Base-by-base conservation (phyloP, 805 yeast species). In the Hanseniaspora thailandica region DNA sequence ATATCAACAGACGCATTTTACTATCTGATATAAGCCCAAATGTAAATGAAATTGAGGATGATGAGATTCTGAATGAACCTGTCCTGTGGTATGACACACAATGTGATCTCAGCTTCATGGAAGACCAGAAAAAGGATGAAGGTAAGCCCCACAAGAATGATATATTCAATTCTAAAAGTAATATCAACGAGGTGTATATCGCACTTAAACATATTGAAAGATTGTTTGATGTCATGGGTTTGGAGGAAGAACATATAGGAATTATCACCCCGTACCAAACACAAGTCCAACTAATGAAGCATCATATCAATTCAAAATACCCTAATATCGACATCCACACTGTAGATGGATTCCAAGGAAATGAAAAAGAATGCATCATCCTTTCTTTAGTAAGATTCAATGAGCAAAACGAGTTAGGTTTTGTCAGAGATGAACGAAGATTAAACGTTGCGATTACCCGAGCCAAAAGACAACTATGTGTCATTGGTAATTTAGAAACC, bases 291-390 rank as follows among this genome's bases (percentile, higher is more conserved):
- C 61, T 76, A 13, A 59, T 90, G 30, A 79, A 80, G 57, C 71
- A 68, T 40, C 52, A 71, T 10, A 57, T 84, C 1, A 69, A 71
- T 31, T 64, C 63, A 4, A 49, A 57, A 19, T 69, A 68, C 47
- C 72, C 76, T 0, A 62, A 57, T 2, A 69, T 90, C 5, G 97
- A 90, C 62, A 77, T 89, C 0, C 79, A 95, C 4, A 86, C 97
- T 0, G 90, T 90, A 4, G 98, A 90, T 68, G 97, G 97, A 1
- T 93, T 90, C 62, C 98, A 90, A 69, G 98, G 98, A 1, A 72
- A 97, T 57, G 98, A 90, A 63, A 93, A 90, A 65, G 94, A 89
- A 60, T 82, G 81, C 0, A 87, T 90, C 6, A 74, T 90, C 1
- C 68, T 93, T 12, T 76, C 93, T 1, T 66, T 90, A 52, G 97